These are phyloP conservation scores for Chionographis japonica DNA, from an alignment of 106 monocot species.

Conservation along the genomic window DNA sequence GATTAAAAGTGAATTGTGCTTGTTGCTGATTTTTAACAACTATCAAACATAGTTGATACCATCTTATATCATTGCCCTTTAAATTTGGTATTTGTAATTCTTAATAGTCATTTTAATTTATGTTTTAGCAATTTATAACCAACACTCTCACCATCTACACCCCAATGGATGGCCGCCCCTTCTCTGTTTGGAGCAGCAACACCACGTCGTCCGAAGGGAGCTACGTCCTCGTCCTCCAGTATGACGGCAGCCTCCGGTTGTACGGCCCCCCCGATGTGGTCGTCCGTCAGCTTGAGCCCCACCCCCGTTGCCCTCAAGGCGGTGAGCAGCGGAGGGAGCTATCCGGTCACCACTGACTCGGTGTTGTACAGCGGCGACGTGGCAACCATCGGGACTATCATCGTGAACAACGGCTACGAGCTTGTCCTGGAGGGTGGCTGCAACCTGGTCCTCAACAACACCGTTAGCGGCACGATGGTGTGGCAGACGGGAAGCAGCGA, in stretches of 20 bases:
- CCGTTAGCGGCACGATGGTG: neutral
- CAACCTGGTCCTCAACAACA: neutral
- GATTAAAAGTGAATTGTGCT: no score
- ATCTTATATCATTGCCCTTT: no score
- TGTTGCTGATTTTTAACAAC: no score
- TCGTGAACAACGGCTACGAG: neutral
- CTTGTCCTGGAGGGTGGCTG: neutral
- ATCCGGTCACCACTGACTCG: neutral
- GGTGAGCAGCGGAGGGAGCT: neutral
- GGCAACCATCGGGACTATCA: constrained; percentile 2
- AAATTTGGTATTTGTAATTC: no score
- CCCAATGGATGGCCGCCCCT: no score
- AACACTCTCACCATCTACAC: neutral
- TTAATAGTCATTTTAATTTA: no score
- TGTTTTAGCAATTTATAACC: no score
- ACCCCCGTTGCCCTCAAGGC: no score
- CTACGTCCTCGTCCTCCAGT: constrained; percentile 6
- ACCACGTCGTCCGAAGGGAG: neutral
- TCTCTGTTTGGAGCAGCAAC: neutral
- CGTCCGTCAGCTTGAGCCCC: no score
- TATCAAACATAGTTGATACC: no score
- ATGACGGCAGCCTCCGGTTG: neutral
- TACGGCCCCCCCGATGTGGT: constrained; percentile 2
- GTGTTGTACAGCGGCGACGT: neutral
- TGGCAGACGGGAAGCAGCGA: neutral